These are phyloP conservation scores for Calonectria naviculata DNA, from an alignment of 2,329 filamentous ascomycete species.

Conservation along the genomic window DNA sequence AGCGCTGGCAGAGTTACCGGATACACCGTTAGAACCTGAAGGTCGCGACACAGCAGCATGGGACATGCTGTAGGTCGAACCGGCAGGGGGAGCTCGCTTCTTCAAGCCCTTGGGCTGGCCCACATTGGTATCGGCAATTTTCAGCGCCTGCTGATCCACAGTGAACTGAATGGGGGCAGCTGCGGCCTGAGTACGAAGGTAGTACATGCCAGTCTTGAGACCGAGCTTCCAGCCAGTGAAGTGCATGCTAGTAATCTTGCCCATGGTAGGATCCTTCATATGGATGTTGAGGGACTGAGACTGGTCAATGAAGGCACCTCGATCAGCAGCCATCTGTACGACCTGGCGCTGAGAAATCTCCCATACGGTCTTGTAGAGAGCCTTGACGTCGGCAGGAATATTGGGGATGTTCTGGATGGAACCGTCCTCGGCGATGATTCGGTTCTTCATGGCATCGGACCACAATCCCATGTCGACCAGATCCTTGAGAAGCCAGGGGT, in stretches of 20 bases:
- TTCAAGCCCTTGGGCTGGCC: constrained; percentile 73
- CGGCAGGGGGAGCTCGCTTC: constrained; percentile 74
- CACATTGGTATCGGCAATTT: constrained; percentile 84
- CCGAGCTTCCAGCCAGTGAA: constrained; percentile 99
- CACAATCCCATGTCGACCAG: constrained; percentile 97
- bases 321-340: constrained; percentile 97
- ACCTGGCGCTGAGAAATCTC: constrained; percentile 97
- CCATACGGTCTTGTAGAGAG: constrained; percentile 99
- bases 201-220: constrained; percentile 99
- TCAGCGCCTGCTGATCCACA: constrained; percentile 94
- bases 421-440: constrained; percentile 96
- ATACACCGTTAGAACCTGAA: constrained; percentile 66
- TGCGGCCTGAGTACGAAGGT: constrained; percentile 96
- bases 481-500: constrained; percentile 98
- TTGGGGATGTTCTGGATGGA: constrained; percentile 98
- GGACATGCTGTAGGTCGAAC: constrained; percentile 58
- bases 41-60: constrained; percentile 74
- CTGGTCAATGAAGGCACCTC: constrained; percentile 98
- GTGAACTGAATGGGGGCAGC: constrained; percentile 99
- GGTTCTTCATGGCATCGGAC: constrained; percentile 99
- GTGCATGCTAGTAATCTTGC: constrained; percentile 99
- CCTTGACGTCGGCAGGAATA: constrained; percentile 95
- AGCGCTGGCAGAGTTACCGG: constrained; percentile 49
- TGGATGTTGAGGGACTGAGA: constrained; percentile 99
- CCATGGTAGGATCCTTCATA: constrained; percentile 99